Conservation (phyloP, 1,139 yeast species). For the Geotrichum citri-aurantii region DNA sequence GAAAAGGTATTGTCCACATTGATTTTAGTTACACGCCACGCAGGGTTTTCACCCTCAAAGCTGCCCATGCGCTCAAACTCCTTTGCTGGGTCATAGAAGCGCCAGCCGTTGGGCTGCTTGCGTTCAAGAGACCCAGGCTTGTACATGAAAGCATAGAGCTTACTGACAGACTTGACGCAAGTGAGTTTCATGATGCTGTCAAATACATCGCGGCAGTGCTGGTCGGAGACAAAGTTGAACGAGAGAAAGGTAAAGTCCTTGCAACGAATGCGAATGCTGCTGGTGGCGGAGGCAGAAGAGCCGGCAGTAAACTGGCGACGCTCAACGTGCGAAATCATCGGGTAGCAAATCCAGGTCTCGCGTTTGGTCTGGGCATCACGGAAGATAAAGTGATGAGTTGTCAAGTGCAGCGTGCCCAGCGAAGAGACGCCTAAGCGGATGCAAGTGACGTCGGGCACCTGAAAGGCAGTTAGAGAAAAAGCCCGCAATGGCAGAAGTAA, state of each 20-base stretch:
- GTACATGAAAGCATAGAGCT: constrained; percentile 67
- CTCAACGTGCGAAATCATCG: constrained; percentile 65
- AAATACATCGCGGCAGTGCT: constrained; percentile 62
- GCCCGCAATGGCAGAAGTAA: neutral
- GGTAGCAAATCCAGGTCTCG: constrained; percentile 92
- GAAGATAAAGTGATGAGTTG: constrained; percentile 84
- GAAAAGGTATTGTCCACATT: constrained; percentile 64
- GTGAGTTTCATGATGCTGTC: constrained; percentile 65
- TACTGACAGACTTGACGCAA: constrained; percentile 47
- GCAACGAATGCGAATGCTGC: constrained; percentile 58
- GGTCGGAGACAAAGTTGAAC: constrained; percentile 60
- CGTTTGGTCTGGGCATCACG: constrained; percentile 42
- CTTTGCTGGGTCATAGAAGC: constrained; percentile 50
- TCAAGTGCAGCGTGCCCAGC: constrained; percentile 67
- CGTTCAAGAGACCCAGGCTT: constrained; percentile 54
- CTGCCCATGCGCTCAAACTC: constrained; percentile 63
- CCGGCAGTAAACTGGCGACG: constrained; percentile 38
- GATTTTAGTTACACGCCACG: constrained; percentile 67
- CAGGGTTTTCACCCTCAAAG: constrained; percentile 25
- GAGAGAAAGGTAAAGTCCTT: constrained; percentile 85
- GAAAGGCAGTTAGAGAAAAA: neutral
- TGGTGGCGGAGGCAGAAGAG: constrained; percentile 16
- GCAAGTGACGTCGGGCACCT: constrained; percentile 62
- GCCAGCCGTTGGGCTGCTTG: constrained; percentile 59
- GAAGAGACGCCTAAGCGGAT: constrained; percentile 63